Evolutionary conservation across 192 early-diverging fungal genomes (phyloP), one percentile per base, ranked within the genome.

Genomic region (Coemansia sp.): DNA sequence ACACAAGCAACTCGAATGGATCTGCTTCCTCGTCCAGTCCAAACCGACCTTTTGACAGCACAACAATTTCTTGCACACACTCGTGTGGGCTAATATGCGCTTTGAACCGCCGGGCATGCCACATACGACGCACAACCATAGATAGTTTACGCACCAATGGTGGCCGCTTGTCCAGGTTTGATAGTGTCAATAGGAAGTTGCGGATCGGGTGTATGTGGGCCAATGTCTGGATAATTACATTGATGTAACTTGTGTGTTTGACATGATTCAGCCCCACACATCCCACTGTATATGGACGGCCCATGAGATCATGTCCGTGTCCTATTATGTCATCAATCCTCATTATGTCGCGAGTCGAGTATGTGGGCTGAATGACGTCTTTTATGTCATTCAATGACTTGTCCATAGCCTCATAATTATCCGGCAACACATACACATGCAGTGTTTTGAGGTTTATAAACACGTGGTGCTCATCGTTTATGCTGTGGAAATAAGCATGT

Each of bases 1-100:
- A 98, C 5, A 87, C 85, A 4, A 96, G 67, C 59, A 97, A 90
- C 9, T 94, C 93, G 48, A 94, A 85, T 2, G 92, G 87, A 73
- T 98, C 95, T 18, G 86, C 83, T 64, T 94, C 91, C 47, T 85
- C 80, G 3, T 88, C 89, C 19, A 96, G 71, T 37, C 85, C 84
- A 71, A 96, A 98, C 48, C 84, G 73, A 48, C 90, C 86, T 16
- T 87, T 83, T 69, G 92, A 94, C 1, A 91, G 87, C 61, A 86
- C 92, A 3, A 87, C 85, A 14, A 96, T 87, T 83, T 97, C 96
- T 85, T 98, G 96, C 3, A 96, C 71, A 1, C 97, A 71, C 66
- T 98, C 97, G 71, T 98, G 97, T 5, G 95, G 97, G 69, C 90
- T 92, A 39, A 96, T 90, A 82, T 98, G 97, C 0, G 90, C 90